A percentile compares a stretch with the other conserved stretches of the same genome.
Conservation (phyloP, 257 asterid species). For the Solanum commersonii region DNA sequence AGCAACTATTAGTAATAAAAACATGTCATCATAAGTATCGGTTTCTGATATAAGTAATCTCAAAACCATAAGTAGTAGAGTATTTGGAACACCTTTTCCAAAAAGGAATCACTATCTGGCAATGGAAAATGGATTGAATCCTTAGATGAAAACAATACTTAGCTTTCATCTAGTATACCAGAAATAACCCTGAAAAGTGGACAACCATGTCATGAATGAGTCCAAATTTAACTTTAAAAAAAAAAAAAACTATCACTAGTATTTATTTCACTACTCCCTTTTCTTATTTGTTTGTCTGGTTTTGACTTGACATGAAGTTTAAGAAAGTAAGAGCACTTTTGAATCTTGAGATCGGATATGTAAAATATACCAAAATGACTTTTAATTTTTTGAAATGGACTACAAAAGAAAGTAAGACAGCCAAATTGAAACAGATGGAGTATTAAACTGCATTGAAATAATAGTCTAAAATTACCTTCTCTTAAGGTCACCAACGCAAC, state of each 20-base stretch:
- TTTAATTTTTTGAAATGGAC: no score
- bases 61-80: not conserved
- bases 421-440: not conserved
- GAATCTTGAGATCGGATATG: not conserved
- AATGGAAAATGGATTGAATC: slow-evolving; percentile 82
- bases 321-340: no score
- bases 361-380: not conserved
- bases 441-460: not conserved
- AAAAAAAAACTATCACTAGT: not conserved
- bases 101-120: slow-evolving; percentile 55
- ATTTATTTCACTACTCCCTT: not conserved
- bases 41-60: no score
- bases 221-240: not conserved
- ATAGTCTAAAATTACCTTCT: slow-evolving; percentile 45
- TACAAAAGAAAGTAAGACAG: no score
- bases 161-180: slow-evolving; percentile 23
- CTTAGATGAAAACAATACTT: slow-evolving; percentile 52
- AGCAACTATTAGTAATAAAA: no score
- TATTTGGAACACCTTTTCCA: slow-evolving; percentile 61
- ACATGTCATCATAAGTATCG: no score
- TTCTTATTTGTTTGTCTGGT: not conserved
- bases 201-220: not conserved
- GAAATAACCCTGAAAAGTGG: slow-evolving; percentile 45
- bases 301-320: not conserved
- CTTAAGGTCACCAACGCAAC: slow-evolving; percentile 61